A percentile compares a stretch with the other conserved stretches of the same genome.
These are phyloP conservation scores for Crithidia acanthocephali DNA, from an alignment of 208 protist species.

Conservation along the genomic window DNA sequence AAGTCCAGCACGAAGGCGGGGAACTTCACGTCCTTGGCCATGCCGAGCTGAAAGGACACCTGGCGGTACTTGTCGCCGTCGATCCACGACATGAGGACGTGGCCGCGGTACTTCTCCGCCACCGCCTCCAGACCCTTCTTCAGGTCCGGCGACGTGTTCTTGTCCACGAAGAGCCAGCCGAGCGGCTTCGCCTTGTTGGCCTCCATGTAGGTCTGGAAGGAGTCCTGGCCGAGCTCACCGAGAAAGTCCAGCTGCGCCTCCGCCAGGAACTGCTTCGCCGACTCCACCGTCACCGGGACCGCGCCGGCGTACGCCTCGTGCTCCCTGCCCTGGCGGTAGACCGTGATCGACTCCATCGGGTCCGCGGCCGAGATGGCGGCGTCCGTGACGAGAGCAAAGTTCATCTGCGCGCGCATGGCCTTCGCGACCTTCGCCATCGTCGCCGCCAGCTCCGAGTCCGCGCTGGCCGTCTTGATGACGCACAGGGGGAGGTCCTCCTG, in stretches of 20 bases:
- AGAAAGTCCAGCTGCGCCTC: conserved; percentile 53
- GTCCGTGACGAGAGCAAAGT: conserved; percentile 71
- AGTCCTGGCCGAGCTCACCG: conserved; percentile 70
- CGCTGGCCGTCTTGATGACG: conserved; percentile 57
- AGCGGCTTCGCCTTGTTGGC: conserved; percentile 42
- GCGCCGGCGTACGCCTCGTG: conserved; percentile 47
- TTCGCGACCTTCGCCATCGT: conserved; percentile 40
- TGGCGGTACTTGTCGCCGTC: conserved; percentile 70
- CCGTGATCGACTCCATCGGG: conserved; percentile 65
- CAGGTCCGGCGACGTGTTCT: conserved; percentile 26
- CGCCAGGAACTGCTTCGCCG: conserved; percentile 61
- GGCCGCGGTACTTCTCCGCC: conserved; percentile 73
- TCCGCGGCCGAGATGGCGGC: conserved; percentile 44
- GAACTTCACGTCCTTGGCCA: conserved; percentile 63
- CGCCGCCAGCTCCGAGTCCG: conserved; percentile 41
- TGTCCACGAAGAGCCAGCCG: conserved; percentile 76
- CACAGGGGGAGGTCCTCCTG: conserved; percentile 46
- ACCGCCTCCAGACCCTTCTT: conserved; percentile 44
- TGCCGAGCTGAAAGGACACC: conserved; percentile 63
- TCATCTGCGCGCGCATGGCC: conserved; percentile 45
- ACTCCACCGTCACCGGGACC: conserved; percentile 39
- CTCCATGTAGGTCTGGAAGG: conserved; percentile 75
- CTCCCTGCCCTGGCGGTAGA: conserved; percentile 57
- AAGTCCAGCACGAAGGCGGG: conserved; percentile 80
- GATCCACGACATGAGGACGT: conserved; percentile 79